A percentile compares a stretch with the other conserved stretches of the same genome.
Evolutionary conservation across 2,329 filamentous ascomycete genomes (phyloP).

Genomic region (Paracoccidioides lutzii): DNA sequence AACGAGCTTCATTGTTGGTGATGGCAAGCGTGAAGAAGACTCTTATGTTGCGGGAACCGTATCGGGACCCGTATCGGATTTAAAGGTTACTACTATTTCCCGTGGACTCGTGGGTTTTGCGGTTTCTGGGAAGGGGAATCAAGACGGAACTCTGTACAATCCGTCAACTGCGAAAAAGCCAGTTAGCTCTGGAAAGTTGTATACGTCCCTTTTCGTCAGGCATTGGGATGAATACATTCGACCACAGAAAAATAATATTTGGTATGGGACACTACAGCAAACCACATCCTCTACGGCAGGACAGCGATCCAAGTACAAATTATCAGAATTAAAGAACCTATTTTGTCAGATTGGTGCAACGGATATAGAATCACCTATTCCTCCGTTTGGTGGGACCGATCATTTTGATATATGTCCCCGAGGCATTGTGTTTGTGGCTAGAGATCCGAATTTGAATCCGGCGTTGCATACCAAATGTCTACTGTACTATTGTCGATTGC

Average conservation of each 20-base stretch:
- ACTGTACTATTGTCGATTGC: conserved; percentile 34
- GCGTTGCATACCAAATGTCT: conserved; percentile 36
- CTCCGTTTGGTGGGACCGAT: conserved; percentile 35
- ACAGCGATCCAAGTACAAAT: conserved; percentile 17
- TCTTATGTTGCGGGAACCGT: conserved; percentile 34
- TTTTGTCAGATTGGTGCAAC: conserved; percentile 27
- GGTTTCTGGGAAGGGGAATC: conserved; percentile 35
- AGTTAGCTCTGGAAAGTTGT: conserved; percentile 34
- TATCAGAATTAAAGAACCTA: conserved; percentile 33
- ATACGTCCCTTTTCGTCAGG: conserved; percentile 39
- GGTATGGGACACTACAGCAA: conserved; percentile 35
- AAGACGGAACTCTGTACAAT: conserved; percentile 38
- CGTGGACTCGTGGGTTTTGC: conserved; percentile 33
- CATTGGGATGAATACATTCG: conserved; percentile 42
- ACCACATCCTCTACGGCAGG: conserved; percentile 19
- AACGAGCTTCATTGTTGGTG: conserved; percentile 33
- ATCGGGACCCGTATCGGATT: conserved; percentile 33
- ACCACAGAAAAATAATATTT: conserved; percentile 38
- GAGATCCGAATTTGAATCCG: conserved; percentile 33
- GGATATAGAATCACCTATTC: conserved; percentile 35
- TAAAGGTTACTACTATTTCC: conserved; percentile 33
- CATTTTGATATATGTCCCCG: conserved; percentile 35
- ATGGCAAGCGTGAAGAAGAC: conserved; percentile 26
- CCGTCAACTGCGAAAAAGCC: conserved; percentile 37
- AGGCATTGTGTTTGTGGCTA: conserved; percentile 35